Conservation (phyloP, 306 rosid species). For the Cyclanthera cordifolia region DNA sequence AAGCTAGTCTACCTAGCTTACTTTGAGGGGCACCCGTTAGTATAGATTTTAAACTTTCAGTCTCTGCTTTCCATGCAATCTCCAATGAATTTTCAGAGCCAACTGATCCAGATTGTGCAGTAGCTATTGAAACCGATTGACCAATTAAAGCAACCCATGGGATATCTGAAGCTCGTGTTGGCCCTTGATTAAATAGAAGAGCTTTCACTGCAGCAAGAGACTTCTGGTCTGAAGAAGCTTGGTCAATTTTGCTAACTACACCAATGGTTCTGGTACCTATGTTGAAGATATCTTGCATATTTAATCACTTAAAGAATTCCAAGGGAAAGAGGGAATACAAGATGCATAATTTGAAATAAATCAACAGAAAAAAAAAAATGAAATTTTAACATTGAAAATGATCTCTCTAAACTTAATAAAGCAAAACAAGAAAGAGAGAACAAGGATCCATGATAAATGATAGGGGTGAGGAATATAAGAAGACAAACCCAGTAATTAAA, state of each 20-base stretch:
- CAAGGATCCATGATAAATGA: slow-evolving; percentile 1
- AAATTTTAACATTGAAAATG: background rate
- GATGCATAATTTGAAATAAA: background rate
- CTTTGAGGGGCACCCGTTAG: slow-evolving; percentile 84
- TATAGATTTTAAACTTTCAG: slow-evolving; percentile 87
- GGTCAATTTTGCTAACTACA: slow-evolving; percentile 83
- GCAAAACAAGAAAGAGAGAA: background rate
- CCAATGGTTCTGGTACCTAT: slow-evolving; percentile 91
- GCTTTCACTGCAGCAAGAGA: slow-evolving; percentile 94
- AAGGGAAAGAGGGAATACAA: slow-evolving; percentile 9
- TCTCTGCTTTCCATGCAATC: slow-evolving; percentile 99
- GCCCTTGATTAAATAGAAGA: slow-evolving; percentile 81
- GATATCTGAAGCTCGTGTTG: slow-evolving; percentile 66
- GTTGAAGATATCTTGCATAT: slow-evolving; percentile 9
- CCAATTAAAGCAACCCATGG: slow-evolving; percentile 97
- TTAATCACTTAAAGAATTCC: slow-evolving; percentile 15
- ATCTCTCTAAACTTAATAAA: background rate
- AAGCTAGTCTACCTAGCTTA: slow-evolving; percentile 90
- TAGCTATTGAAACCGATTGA: slow-evolving; percentile 85
- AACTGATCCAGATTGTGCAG: slow-evolving; percentile 85
- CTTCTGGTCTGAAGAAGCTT: slow-evolving; percentile 82
- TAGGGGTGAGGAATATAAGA: background rate
- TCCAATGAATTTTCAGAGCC: slow-evolving; percentile 85
- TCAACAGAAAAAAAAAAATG: background rate
- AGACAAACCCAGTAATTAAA: background rate